Conservation (phyloP, 176 grass and related monocot genomes). For the Avena sativa region DNA sequence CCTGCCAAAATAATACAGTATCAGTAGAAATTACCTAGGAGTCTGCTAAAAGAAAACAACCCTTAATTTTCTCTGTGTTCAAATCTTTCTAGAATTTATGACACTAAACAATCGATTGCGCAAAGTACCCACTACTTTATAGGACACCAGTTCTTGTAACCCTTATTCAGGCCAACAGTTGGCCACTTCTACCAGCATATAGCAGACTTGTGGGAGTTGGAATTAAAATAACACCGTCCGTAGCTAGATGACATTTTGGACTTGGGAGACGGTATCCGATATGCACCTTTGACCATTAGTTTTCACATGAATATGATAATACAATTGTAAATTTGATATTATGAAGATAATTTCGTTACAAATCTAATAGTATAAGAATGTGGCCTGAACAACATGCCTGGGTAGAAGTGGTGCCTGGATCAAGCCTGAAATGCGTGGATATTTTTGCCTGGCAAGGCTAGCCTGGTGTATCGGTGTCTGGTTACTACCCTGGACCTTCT, state of each 20-base stretch:
- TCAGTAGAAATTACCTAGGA: conserved; percentile 19
- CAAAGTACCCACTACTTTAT: conserved; percentile 8
- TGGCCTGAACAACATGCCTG: no score
- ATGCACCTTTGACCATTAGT: background rate
- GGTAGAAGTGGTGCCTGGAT: no score
- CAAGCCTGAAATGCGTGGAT: no score
- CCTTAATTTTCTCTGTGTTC: background rate
- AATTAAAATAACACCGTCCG: background rate
- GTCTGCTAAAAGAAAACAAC: background rate
- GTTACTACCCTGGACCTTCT: no score
- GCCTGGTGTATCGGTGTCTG: no score
- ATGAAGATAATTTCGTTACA: background rate
- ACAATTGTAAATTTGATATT: background rate
- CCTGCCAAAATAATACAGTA: conserved; percentile 53
- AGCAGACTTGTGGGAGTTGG: background rate
- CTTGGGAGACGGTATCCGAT: background rate
- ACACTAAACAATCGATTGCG: background rate
- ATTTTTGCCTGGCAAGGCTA: no score
- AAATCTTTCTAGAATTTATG: background rate
- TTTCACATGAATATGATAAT: background rate
- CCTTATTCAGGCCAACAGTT: background rate
- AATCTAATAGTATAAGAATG: background rate
- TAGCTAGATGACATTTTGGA: background rate
- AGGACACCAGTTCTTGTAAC: conserved; percentile 6
- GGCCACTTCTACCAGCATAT: conserved; percentile 5